phyloP scores from a whole-genome alignment of 2,329 filamentous ascomycete species.

The Curvularia verruculosa region DNA sequence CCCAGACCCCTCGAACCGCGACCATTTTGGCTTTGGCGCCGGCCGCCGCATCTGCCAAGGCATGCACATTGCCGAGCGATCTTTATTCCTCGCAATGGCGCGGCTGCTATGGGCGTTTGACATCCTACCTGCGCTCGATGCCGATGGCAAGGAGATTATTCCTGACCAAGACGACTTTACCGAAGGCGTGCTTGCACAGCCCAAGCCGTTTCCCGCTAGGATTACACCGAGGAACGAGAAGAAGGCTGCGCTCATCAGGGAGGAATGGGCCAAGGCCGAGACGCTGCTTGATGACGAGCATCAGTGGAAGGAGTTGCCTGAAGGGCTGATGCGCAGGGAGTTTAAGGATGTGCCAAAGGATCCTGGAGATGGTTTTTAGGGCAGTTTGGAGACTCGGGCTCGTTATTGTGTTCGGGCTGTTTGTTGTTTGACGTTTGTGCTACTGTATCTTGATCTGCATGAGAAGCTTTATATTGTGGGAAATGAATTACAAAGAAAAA shows the following conservation, averaged over 20 bases:
- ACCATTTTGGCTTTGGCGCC: conserved; percentile 49
- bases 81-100: conserved; percentile 40
- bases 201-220: conserved; percentile 23
- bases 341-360: not conserved
- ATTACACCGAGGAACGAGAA: conserved; percentile 22
- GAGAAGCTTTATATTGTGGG: not conserved
- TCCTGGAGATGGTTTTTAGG: too few relatives aligned
- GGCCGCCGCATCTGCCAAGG: conserved; percentile 49
- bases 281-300: conserved; percentile 19
- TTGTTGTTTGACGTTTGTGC: too few relatives aligned
- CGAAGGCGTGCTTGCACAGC: conserved; percentile 26
- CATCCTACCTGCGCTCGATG: conserved; percentile 10
- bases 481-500: not conserved
- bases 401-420: not conserved
- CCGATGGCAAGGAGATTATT: conserved; percentile 11
- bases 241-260: conserved; percentile 13
- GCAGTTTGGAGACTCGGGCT: not conserved
- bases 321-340: conserved; percentile 25
- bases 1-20: conserved; percentile 32
- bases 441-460: not conserved
- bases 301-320: conserved; percentile 31
- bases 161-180: conserved; percentile 24
- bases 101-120: conserved; percentile 46
- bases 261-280: conserved; percentile 28
- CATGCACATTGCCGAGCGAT: conserved; percentile 46